A percentile compares a stretch with the other conserved stretches of the same genome.
These are phyloP conservation scores for Pistacia integerrima DNA, from an alignment of 345 rosid species.

Conservation along the genomic window DNA sequence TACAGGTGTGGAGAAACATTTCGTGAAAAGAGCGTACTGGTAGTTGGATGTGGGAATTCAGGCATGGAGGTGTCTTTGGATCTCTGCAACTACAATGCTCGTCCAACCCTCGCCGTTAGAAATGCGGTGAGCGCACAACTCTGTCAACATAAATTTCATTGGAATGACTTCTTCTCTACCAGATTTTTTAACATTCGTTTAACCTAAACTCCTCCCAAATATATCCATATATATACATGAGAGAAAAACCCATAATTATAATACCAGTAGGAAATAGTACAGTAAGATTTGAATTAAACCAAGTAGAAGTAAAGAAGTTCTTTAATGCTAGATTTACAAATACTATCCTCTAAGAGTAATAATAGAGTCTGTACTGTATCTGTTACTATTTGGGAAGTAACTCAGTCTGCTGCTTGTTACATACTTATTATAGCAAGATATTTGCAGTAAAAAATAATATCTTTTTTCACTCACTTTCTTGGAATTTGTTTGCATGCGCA, in stretches of 20 bases:
- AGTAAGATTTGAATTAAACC: neutral
- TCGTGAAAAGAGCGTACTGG: conserved; percentile 57
- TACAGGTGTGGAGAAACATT: conserved; percentile 62
- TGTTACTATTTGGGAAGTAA: neutral
- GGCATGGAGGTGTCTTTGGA: conserved; percentile 95
- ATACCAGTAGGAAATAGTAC: neutral
- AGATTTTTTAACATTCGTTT: neutral
- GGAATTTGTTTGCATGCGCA: conserved; percentile 52
- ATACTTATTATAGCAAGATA: neutral
- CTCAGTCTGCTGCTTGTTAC: neutral
- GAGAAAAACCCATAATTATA: neutral
- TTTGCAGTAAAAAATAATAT: neutral
- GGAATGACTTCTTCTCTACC: neutral
- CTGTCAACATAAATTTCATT: neutral
- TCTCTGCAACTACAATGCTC: conserved; percentile 69
- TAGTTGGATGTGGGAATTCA: conserved; percentile 92
- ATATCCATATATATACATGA: neutral
- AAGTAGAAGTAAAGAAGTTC: neutral
- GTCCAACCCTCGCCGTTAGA: conserved; percentile 75
- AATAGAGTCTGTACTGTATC: neutral
- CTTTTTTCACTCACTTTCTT: conserved; percentile 31
- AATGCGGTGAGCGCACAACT: conserved; percentile 59
- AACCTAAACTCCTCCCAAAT: neutral
- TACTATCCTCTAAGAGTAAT: neutral
- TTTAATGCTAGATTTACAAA: neutral